Conservation (phyloP, 495 filamentous ascomycete genomes). For the Amorphotheca resinae region DNA sequence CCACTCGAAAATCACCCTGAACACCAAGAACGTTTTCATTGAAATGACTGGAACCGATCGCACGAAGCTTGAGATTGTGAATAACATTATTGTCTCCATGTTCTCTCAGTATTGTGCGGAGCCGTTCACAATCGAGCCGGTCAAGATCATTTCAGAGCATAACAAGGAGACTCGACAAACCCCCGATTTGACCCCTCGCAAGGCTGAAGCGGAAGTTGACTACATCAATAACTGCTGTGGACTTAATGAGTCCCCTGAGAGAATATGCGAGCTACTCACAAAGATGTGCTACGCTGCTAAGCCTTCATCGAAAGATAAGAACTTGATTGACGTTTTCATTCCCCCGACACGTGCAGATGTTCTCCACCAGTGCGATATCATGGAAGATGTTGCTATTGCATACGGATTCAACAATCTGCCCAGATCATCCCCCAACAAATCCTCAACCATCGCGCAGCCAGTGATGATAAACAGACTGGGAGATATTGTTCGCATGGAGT, state of each 20-base stretch:
- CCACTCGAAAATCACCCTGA: constrained; percentile 84
- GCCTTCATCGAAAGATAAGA: constrained; percentile 50
- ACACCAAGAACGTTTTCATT: constrained; percentile 89
- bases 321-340: constrained; percentile 65
- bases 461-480: constrained; percentile 86
- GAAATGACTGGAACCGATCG: constrained; percentile 95
- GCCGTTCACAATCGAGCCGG: constrained; percentile 83
- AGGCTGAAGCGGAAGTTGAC: constrained; percentile 68
- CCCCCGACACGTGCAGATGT: constrained; percentile 89
- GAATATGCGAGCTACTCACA: constrained; percentile 61
- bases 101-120: constrained; percentile 87
- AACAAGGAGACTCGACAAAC: constrained; percentile 70
- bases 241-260: constrained; percentile 52
- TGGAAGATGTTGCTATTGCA: constrained; percentile 94
- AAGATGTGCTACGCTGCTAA: constrained; percentile 77
- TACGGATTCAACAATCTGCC: constrained; percentile 95
- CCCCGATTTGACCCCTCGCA: constrained; percentile 64
- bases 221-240: constrained; percentile 92
- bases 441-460: constrained; percentile 74
- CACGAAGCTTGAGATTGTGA: constrained; percentile 94
- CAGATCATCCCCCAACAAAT: constrained; percentile 66
- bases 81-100: constrained; percentile 91
- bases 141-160: constrained; percentile 83
- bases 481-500: constrained; percentile 83
- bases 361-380: constrained; percentile 91